Conservation (phyloP, 129 eudicot genomes). For the Sambucus nigra region DNA sequence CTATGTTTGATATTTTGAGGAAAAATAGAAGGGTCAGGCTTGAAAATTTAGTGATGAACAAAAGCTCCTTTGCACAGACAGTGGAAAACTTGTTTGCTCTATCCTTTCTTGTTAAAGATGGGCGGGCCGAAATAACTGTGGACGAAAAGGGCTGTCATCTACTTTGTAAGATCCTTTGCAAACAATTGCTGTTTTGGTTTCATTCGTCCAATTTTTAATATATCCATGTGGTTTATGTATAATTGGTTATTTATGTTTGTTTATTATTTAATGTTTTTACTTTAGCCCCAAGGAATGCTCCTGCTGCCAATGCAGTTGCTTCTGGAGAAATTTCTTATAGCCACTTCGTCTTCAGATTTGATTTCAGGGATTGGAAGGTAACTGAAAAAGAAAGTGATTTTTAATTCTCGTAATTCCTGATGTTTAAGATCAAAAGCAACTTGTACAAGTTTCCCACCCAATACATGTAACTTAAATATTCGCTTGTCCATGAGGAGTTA, state of each 20-base stretch:
- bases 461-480: too few relatives aligned
- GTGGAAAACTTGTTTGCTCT: conserved; percentile 88
- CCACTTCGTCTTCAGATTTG: conserved; percentile 83
- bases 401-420: not conserved
- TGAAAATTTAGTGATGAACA: conserved; percentile 61
- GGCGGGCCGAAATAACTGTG: conserved; percentile 69
- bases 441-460: too few relatives aligned
- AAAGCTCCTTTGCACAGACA: conserved; percentile 76
- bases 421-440: not conserved
- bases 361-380: conserved; percentile 96
- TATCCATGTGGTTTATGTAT: not conserved
- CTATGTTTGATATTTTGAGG: conserved; percentile 68
- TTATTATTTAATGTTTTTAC: conserved; percentile 9
- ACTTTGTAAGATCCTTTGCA: conserved; percentile 48
- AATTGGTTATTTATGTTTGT: not conserved
- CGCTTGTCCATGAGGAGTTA: too few relatives aligned
- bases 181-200: not conserved
- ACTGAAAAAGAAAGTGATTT: not conserved
- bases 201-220: not conserved
- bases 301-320: conserved; percentile 64
- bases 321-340: conserved; percentile 68
- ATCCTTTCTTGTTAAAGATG: conserved; percentile 89
- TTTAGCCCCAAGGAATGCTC: conserved; percentile 92
- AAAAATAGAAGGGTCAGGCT: conserved; percentile 53
- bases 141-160: conserved; percentile 63